Evolutionary conservation across 2,329 filamentous ascomycete species (phyloP).

Genomic region (Trichoderma atrobrunneum): DNA sequence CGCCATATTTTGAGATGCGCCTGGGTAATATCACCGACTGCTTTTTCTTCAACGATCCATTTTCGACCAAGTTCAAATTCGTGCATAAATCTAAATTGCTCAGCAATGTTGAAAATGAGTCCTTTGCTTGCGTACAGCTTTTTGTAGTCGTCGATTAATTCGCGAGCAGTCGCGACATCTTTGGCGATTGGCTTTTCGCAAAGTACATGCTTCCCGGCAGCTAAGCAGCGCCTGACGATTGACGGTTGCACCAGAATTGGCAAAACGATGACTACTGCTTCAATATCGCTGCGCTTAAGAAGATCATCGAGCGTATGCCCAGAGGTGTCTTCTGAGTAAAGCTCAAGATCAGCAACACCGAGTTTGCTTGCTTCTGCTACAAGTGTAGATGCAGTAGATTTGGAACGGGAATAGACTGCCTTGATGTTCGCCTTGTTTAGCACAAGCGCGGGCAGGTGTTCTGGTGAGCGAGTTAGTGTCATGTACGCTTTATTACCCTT

Average conservation of each 20-base stretch:
- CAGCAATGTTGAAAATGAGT: constrained; percentile 13
- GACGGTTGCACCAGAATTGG: constrained; percentile 15
- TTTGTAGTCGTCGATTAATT: constrained; percentile 8
- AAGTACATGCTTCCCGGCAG: constrained; percentile 11
- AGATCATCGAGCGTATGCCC: constrained; percentile 5
- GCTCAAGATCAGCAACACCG: background rate
- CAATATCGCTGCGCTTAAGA: constrained; percentile 5
- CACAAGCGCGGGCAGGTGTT: constrained; percentile 4
- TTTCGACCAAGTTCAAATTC: constrained; percentile 14
- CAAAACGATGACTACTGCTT: background rate
- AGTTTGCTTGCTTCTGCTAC: constrained; percentile 5
- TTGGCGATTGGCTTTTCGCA: constrained; percentile 16
- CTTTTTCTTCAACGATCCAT: constrained; percentile 10
- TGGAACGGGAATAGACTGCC: constrained; percentile 8
- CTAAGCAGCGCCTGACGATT: constrained; percentile 7
- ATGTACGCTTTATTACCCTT: background rate
- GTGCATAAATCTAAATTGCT: constrained; percentile 12
- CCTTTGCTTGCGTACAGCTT: constrained; percentile 5
- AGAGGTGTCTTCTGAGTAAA: constrained; percentile 15
- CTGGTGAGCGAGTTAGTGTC: background rate
- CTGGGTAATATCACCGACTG: constrained; percentile 14
- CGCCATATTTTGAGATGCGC: constrained; percentile 12
- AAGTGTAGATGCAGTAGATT: background rate
- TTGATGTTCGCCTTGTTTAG: constrained; percentile 7
- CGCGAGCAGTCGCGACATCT: constrained; percentile 11